Evolutionary conservation across 306 rosid species (phyloP).

Genomic region (Glycine soja): DNA sequence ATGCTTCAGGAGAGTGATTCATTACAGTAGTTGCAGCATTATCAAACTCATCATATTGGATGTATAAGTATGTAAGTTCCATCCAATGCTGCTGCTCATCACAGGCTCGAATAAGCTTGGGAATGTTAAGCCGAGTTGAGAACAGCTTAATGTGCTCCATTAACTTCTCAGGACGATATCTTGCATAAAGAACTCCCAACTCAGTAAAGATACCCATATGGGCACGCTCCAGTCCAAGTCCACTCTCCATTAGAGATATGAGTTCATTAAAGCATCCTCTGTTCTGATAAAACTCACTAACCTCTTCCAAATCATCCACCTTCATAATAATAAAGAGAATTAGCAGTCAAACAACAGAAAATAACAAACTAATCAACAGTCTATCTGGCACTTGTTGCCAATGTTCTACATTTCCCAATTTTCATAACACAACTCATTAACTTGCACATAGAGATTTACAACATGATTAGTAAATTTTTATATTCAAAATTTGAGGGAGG

Average conservation of each 20-base stretch:
- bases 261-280: conserved; percentile 85
- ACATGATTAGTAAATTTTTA: neutral
- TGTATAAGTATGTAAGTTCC: conserved; percentile 78
- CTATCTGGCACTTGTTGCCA: conserved; percentile 1
- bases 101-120: conserved; percentile 85
- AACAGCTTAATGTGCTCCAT: conserved; percentile 86
- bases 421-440: neutral
- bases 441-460: conserved; percentile 22
- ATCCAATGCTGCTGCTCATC: conserved; percentile 90
- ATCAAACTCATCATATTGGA: conserved; percentile 83
- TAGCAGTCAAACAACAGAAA: conserved; percentile 28
- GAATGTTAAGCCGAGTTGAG: conserved; percentile 80
- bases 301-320: conserved; percentile 94
- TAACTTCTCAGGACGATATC: conserved; percentile 78
- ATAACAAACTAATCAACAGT: conserved; percentile 32
- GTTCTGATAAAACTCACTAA: conserved; percentile 87
- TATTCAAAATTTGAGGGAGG: neutral
- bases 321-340: conserved; percentile 31
- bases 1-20: conserved; percentile 93
- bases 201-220: conserved; percentile 95
- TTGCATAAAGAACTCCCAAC: conserved; percentile 88
- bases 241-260: conserved; percentile 92
- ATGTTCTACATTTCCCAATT: neutral
- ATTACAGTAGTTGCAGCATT: conserved; percentile 87
- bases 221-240: conserved; percentile 81